These are phyloP conservation scores for Acer saccharum DNA, from an alignment of 345 rosid species.

Conservation along the genomic window DNA sequence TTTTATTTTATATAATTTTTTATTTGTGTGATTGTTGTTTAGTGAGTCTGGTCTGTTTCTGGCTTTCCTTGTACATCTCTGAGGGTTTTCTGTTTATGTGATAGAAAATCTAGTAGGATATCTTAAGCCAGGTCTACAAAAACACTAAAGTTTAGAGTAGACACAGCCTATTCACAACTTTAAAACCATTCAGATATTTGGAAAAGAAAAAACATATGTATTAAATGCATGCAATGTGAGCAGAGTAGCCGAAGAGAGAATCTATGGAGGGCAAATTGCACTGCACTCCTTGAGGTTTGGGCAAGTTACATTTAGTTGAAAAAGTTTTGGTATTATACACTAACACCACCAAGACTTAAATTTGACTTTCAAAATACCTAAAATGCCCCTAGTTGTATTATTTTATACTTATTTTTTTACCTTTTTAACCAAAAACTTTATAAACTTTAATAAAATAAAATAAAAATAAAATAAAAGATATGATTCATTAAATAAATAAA, in stretches of 20 bases:
- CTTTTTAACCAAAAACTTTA: too few species aligned
- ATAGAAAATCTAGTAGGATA: conserved; percentile 22
- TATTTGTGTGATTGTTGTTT: conserved; percentile 25
- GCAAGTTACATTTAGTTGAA: too few species aligned
- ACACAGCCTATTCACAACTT: conserved; percentile 15
- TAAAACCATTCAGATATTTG: conserved; percentile 9
- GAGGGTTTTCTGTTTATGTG: conserved; percentile 19
- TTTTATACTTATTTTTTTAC: too few species aligned
- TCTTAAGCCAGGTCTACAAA: conserved; percentile 18
- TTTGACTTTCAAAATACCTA: too few species aligned
- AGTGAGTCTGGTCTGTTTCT: conserved; percentile 7
- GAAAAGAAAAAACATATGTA: not conserved
- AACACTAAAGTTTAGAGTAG: conserved; percentile 21
- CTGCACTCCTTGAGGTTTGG: too few species aligned
- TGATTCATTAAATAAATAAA: too few species aligned
- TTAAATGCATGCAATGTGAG: not conserved
- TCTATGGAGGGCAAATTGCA: conserved; percentile 15
- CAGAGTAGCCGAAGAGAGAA: conserved; percentile 22
- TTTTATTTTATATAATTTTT: too few species aligned
- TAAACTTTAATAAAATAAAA: too few species aligned
- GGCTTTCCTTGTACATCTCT: conserved; percentile 14
- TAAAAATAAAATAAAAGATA: too few species aligned
- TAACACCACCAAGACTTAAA: too few species aligned
- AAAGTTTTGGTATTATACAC: too few species aligned
- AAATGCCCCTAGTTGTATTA: too few species aligned